These are phyloP conservation scores for Gryganskiella cystojenkinii DNA, from an alignment of 192 early-diverging fungal species.

Conservation along the genomic window DNA sequence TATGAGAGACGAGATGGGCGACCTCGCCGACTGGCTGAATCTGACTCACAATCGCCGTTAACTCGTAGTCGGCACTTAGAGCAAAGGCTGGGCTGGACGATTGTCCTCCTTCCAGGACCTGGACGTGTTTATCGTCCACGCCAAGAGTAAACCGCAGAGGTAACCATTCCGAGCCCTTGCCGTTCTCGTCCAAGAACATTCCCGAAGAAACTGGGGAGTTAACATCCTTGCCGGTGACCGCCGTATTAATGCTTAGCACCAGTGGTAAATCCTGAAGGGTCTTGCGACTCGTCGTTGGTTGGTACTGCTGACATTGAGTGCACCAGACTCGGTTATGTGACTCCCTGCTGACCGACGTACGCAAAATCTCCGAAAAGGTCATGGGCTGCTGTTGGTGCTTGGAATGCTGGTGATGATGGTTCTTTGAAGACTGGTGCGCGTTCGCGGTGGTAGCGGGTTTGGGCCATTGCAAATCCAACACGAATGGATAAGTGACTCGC, in stretches of 20 bases:
- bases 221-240: slow-evolving; percentile 65
- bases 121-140: slow-evolving; percentile 54
- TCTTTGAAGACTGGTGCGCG: slow-evolving; percentile 44
- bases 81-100: slow-evolving; percentile 38
- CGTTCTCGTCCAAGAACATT: slow-evolving; percentile 33
- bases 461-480: slow-evolving; percentile 86
- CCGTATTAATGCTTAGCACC: slow-evolving; percentile 84
- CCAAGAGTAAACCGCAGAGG: slow-evolving; percentile 64
- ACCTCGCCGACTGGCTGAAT: slow-evolving; percentile 65
- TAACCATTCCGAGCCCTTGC: slow-evolving; percentile 58
- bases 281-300: slow-evolving; percentile 80
- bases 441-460: slow-evolving; percentile 52
- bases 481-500: slow-evolving; percentile 79
- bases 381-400: slow-evolving; percentile 28
- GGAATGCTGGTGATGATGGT: slow-evolving; percentile 30
- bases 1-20: slow-evolving; percentile 77
- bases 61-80: slow-evolving; percentile 68
- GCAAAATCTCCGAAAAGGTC: slow-evolving; percentile 63
- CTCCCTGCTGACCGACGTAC: slow-evolving; percentile 71
- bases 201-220: slow-evolving; percentile 52
- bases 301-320: slow-evolving; percentile 82
- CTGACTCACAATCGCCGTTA: slow-evolving; percentile 68
- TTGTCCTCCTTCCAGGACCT: slow-evolving; percentile 48
- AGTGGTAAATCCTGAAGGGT: slow-evolving; percentile 73
- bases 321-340: slow-evolving; percentile 90